Conservation (phyloP, 2,329 filamentous ascomycete genomes). For the Drechmeria coniospora region DNA sequence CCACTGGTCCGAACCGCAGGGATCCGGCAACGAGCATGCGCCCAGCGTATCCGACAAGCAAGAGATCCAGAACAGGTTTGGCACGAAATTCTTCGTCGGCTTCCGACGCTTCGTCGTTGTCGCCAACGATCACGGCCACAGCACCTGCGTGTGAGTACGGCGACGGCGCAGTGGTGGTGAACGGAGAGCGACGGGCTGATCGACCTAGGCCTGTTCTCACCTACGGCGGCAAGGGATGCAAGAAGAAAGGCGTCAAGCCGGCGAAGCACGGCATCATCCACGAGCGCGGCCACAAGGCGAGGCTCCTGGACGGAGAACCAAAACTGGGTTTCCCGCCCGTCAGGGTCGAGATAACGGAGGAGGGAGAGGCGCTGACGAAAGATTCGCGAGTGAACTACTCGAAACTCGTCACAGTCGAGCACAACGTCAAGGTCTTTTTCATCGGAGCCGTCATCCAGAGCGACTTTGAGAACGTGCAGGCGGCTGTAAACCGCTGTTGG, state of each 20-base stretch:
- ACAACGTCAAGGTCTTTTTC: constrained; percentile 42
- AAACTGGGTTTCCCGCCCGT: constrained; percentile 32
- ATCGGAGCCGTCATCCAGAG: constrained; percentile 29
- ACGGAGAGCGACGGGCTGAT: no score
- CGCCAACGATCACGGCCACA: constrained; percentile 34
- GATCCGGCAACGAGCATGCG: constrained; percentile 16
- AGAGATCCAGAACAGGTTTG: constrained; percentile 18
- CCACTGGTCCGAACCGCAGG: constrained; percentile 36
- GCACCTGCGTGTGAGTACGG: constrained; percentile 39
- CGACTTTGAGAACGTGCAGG: constrained; percentile 24
- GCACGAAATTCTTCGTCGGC: constrained; percentile 28
- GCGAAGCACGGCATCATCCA: constrained; percentile 38
- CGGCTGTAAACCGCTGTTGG: constrained; percentile 36
- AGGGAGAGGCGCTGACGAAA: constrained; percentile 27
- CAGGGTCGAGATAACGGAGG: constrained; percentile 24
- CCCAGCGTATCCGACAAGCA: constrained; percentile 17
- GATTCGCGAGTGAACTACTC: constrained; percentile 44
- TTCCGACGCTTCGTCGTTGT: constrained; percentile 41
- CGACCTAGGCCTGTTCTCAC: constrained; percentile 35
- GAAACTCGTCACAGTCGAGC: constrained; percentile 39
- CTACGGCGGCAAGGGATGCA: constrained; percentile 36
- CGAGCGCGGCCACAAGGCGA: constrained; percentile 17
- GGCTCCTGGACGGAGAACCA: constrained; percentile 24
- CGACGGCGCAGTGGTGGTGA: no score
- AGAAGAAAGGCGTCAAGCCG: constrained; percentile 35